A percentile compares a stretch with the other conserved stretches of the same genome.
phyloP scores from a whole-genome alignment of 192 early-diverging fungal species.

The Coemansia sp. region DNA sequence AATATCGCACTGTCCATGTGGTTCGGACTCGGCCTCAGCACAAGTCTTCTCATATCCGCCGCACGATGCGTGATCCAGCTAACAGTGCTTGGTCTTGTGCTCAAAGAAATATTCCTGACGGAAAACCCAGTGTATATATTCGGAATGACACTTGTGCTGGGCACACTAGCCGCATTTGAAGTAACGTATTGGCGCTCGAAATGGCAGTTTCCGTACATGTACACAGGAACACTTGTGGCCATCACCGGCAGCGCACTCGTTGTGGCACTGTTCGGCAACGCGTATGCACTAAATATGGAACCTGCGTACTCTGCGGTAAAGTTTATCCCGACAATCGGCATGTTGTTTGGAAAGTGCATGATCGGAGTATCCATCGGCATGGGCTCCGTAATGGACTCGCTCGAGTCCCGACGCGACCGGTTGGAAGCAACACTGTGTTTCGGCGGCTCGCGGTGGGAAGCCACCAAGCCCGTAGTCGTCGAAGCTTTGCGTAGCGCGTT shows the following conservation, averaged over 20 bases:
- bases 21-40: conserved; percentile 67
- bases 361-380: conserved; percentile 69
- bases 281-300: conserved; percentile 65
- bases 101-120: conserved; percentile 67
- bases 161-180: conserved; percentile 66
- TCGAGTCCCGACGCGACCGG: conserved; percentile 55
- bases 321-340: conserved; percentile 87
- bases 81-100: conserved; percentile 66
- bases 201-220: conserved; percentile 72
- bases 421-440: conserved; percentile 65
- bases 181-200: conserved; percentile 73
- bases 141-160: conserved; percentile 59
- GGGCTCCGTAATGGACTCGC: conserved; percentile 60
- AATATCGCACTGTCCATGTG: conserved; percentile 61
- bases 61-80: conserved; percentile 79
- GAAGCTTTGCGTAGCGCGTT: conserved; percentile 74
- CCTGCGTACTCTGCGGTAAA: conserved; percentile 71
- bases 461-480: conserved; percentile 66
- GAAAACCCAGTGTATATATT: conserved; percentile 64
- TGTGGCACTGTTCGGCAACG: conserved; percentile 35
- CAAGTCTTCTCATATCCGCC: conserved; percentile 64
- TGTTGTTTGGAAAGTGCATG: conserved; percentile 84
- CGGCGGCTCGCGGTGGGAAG: conserved; percentile 83
- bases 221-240: conserved; percentile 52
- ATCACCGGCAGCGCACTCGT: conserved; percentile 36